These are phyloP conservation scores for Leccinum cinnamomeum DNA, from an alignment of 1,284 basidiomycete genomes.

Conservation along the genomic window DNA sequence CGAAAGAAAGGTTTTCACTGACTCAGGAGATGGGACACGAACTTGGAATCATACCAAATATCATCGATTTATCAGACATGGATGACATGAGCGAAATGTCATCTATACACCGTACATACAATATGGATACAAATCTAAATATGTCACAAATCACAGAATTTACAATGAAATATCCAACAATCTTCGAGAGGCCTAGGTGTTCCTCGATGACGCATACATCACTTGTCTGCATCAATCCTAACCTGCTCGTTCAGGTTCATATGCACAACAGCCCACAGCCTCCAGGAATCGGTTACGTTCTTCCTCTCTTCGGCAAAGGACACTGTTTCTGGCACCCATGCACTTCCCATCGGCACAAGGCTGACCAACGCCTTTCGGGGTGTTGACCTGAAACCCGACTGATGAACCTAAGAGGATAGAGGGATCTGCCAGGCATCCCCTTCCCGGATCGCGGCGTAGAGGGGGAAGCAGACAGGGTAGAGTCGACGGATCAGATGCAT, in stretches of 20 bases:
- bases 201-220: not conserved
- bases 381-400: conserved; percentile 10
- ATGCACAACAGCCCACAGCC: conserved; percentile 47
- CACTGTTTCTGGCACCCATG: conserved; percentile 38
- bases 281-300: conserved; percentile 46
- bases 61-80: no score
- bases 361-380: conserved; percentile 16
- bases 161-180: not conserved
- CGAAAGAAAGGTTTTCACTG: no score
- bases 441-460: conserved; percentile 24
- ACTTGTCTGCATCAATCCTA: not conserved
- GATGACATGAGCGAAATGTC: not conserved
- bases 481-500: conserved; percentile 52
- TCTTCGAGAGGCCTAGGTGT: not conserved
- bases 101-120: not conserved
- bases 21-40: no score
- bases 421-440: conserved; percentile 38
- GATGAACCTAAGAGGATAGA: conserved; percentile 28
- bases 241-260: conserved; percentile 37
- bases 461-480: conserved; percentile 51
- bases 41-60: not conserved
- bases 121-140: not conserved
- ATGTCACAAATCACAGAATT: not conserved
- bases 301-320: conserved; percentile 43
- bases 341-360: conserved; percentile 37